phyloP scores from a whole-genome alignment of 2,329 filamentous ascomycete species.

The Diatrype stigma region DNA sequence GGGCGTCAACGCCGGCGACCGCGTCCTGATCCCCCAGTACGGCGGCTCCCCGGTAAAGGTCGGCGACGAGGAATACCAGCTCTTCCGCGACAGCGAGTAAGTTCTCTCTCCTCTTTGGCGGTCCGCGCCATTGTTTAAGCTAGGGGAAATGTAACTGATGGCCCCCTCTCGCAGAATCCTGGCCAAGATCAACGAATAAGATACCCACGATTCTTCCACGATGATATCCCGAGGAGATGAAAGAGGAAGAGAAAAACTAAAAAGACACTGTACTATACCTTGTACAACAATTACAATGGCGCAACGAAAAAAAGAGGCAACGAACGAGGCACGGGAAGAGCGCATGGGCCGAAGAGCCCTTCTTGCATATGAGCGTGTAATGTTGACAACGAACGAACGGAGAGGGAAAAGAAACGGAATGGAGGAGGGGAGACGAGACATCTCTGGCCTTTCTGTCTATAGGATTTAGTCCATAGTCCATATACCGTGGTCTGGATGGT shows the following conservation, averaged over 20 bases:
- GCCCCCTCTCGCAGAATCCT: constrained; percentile 65
- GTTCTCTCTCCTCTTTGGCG: constrained; percentile 39
- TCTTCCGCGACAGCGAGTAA: constrained; percentile 98
- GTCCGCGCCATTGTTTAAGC: no score
- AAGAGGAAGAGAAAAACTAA: constrained; percentile 14
- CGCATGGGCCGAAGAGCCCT: constrained; percentile 1
- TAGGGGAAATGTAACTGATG: no score
- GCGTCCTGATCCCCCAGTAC: constrained; percentile 94
- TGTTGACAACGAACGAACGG: neutral
- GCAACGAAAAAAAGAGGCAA: constrained; percentile 3
- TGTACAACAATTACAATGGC: constrained; percentile 20
- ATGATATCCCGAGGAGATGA: constrained; percentile 21
- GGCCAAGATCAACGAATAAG: constrained; percentile 96
- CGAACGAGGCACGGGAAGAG: constrained; percentile 4
- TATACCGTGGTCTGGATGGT: neutral
- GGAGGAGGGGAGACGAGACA: neutral
- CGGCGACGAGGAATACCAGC: constrained; percentile 90
- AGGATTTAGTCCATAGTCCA: neutral
- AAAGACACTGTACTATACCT: constrained; percentile 18
- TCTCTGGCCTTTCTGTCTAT: neutral
- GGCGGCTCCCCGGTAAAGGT: constrained; percentile 95
- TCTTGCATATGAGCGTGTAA: constrained; percentile 6
- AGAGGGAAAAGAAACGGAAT: neutral
- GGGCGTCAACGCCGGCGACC: constrained; percentile 79
- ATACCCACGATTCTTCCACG: constrained; percentile 22